A percentile compares a stretch with the other conserved stretches of the same genome.
phyloP scores from a whole-genome alignment of 2,329 filamentous ascomycete genomes.

The Metarhizium brunneum region DNA sequence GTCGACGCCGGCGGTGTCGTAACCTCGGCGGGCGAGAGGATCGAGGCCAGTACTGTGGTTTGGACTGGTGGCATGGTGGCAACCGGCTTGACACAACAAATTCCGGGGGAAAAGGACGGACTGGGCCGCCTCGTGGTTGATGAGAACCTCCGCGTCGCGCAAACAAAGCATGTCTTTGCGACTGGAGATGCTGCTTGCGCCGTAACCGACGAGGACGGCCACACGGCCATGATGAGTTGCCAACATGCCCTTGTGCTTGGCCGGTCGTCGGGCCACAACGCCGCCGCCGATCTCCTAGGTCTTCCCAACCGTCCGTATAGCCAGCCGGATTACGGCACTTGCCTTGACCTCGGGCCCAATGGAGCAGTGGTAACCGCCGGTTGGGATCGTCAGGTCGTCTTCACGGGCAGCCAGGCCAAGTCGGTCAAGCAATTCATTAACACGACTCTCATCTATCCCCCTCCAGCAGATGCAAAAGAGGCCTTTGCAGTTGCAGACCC shows the following conservation, averaged over 20 bases:
- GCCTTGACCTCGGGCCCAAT: conserved; percentile 24
- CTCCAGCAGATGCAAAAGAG: conserved; percentile 6
- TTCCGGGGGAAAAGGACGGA: conserved; percentile 17
- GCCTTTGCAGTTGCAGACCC: neutral
- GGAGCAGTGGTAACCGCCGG: conserved; percentile 19
- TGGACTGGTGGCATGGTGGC: conserved; percentile 28
- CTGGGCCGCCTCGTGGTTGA: conserved; percentile 21
- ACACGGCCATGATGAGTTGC: conserved; percentile 26
- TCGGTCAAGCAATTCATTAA: conserved; percentile 24
- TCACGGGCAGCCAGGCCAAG: conserved; percentile 20
- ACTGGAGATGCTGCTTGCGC: conserved; percentile 23
- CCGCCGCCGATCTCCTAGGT: too few relatives aligned
- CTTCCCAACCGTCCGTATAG: conserved; percentile 14
- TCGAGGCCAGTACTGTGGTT: conserved; percentile 21
- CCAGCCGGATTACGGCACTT: conserved; percentile 20
- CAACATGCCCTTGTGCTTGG: conserved; percentile 27
- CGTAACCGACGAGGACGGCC: conserved; percentile 13
- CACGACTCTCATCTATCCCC: conserved; percentile 23
- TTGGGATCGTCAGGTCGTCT: conserved; percentile 19
- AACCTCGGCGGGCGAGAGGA: conserved; percentile 18
- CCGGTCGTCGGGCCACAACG: conserved; percentile 12
- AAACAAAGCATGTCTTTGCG: conserved; percentile 22
- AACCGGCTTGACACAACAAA: conserved; percentile 20
- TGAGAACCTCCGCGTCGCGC: neutral
- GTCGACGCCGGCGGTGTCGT: conserved; percentile 2